Evolutionary conservation across 148 eudicot genomes (phyloP).

Genomic region (Camellia japonica): DNA sequence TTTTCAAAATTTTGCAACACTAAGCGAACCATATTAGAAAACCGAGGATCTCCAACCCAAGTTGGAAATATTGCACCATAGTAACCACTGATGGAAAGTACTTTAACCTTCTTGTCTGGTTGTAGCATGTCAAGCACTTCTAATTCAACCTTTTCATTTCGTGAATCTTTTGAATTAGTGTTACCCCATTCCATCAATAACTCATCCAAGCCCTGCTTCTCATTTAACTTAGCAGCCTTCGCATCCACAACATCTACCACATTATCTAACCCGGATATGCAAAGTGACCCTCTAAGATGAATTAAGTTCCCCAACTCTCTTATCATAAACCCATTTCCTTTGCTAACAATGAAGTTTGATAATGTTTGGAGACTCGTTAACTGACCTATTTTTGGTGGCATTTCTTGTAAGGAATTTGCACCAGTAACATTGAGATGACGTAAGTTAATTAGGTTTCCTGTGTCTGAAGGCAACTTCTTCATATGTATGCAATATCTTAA

Average conservation of each 20-base stretch:
- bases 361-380: slow-evolving; percentile 17
- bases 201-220: slow-evolving; percentile 12
- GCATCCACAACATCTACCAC: slow-evolving; percentile 3
- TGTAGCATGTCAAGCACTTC: slow-evolving; percentile 12
- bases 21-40: neutral
- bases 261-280: slow-evolving; percentile 14
- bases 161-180: neutral
- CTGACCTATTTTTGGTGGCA: slow-evolving; percentile 16
- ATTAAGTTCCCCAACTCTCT: slow-evolving; percentile 4
- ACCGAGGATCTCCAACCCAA: slow-evolving; percentile 10
- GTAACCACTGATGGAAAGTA: slow-evolving; percentile 7
- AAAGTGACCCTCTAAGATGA: slow-evolving; percentile 15
- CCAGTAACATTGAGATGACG: slow-evolving; percentile 11
- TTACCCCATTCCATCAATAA: slow-evolving; percentile 8
- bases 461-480: neutral
- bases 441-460: slow-evolving; percentile 1
- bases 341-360: slow-evolving; percentile 14
- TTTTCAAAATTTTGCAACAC: neutral
- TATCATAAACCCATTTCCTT: neutral
- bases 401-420: neutral
- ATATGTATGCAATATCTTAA: neutral
- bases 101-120: slow-evolving; percentile 8
- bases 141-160: neutral
- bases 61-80: slow-evolving; percentile 6
- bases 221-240: slow-evolving; percentile 2